Conservation (phyloP, 441 rosid genomes). For the Populus hybrid region DNA sequence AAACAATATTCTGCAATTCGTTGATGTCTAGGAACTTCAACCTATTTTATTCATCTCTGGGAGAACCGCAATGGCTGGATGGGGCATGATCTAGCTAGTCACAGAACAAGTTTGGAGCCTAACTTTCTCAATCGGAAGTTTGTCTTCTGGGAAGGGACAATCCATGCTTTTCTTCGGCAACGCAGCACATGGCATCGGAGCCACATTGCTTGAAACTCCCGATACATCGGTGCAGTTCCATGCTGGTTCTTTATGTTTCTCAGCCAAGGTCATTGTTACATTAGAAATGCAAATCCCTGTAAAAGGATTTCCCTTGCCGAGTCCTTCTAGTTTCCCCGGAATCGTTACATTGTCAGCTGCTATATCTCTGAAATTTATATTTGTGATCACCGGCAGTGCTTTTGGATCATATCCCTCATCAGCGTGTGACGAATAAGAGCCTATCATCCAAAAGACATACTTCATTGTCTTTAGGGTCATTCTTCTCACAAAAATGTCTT, state of each 20-base stretch:
- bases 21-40: not conserved
- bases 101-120: conserved; percentile 36
- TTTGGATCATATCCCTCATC: conserved; percentile 50
- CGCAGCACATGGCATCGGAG: conserved; percentile 45
- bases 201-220: conserved; percentile 55
- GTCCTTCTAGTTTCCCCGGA: conserved; percentile 46
- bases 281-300: conserved; percentile 72
- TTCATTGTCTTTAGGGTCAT: conserved; percentile 53
- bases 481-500: conserved; percentile 50
- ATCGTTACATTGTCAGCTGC: conserved; percentile 50
- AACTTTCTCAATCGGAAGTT: conserved; percentile 52
- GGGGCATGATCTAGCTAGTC: not conserved
- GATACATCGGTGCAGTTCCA: conserved; percentile 70
- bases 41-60: not conserved
- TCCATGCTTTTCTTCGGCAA: conserved; percentile 42
- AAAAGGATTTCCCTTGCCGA: conserved; percentile 35
- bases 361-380: conserved; percentile 53
- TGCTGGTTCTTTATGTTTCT: conserved; percentile 34
- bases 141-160: conserved; percentile 50
- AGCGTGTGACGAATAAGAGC: conserved; percentile 55
- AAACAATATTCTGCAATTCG: not conserved
- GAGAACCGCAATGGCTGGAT: not conserved
- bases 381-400: conserved; percentile 48
- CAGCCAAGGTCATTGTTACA: conserved; percentile 38
- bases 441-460: conserved; percentile 75